phyloP scores from a whole-genome alignment of 768 basidiomycete genomes.

The Rhodotorula sphaerocarpa region DNA sequence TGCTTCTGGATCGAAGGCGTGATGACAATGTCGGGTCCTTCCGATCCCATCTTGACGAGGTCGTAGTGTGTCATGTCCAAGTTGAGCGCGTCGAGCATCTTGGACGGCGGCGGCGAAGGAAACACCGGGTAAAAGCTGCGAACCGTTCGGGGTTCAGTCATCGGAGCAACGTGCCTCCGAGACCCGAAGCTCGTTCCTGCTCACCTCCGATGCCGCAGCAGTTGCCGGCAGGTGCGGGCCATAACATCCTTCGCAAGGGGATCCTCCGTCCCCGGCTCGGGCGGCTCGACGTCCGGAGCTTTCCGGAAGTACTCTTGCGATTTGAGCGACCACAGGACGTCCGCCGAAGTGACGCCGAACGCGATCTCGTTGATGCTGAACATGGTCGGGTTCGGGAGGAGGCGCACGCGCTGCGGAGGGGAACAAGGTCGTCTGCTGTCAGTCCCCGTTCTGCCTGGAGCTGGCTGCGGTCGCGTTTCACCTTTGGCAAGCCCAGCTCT shows the following conservation, averaged over 20 bases:
- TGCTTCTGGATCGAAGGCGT: constrained; percentile 81
- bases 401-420: constrained; percentile 56
- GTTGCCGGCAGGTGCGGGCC: constrained; percentile 65
- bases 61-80: constrained; percentile 75
- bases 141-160: too few relatives aligned
- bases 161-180: too few relatives aligned
- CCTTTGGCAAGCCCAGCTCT: constrained; percentile 43
- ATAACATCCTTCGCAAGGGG: constrained; percentile 55
- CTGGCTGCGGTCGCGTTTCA: constrained; percentile 33
- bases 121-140: constrained; percentile 89
- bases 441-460: too few relatives aligned
- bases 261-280: constrained; percentile 39
- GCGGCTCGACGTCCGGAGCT: constrained; percentile 45
- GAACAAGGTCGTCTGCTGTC: too few relatives aligned
- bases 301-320: constrained; percentile 62
- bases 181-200: too few relatives aligned
- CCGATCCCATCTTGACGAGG: constrained; percentile 47
- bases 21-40: constrained; percentile 64
- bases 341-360: constrained; percentile 73
- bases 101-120: constrained; percentile 67
- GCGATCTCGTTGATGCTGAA: constrained; percentile 77
- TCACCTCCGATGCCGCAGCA: constrained; percentile 80
- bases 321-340: constrained; percentile 78
- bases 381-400: constrained; percentile 76
- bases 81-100: constrained; percentile 56